These are phyloP conservation scores for Lagenaria siceraria DNA, from an alignment of 306 rosid species.

Conservation along the genomic window DNA sequence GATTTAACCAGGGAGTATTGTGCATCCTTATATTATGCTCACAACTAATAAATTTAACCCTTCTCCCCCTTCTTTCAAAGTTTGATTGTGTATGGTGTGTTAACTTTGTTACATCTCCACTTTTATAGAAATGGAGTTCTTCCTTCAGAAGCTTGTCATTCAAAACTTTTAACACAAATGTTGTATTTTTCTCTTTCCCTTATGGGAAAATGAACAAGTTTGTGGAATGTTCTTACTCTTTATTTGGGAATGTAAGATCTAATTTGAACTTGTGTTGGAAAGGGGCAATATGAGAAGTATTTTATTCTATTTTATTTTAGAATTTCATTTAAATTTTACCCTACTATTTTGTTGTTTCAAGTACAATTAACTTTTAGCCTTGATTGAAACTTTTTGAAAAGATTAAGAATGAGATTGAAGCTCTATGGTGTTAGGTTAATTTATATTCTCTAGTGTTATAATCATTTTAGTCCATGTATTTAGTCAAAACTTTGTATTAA, in stretches of 20 bases:
- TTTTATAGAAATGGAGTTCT: not conserved
- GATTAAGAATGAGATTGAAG: not conserved
- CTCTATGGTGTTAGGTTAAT: not conserved
- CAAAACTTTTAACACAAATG: not conserved
- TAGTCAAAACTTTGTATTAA: not conserved
- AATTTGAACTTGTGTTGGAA: not conserved
- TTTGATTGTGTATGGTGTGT: not conserved
- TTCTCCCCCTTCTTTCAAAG: not conserved
- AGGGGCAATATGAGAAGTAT: not conserved
- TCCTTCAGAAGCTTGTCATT: not conserved
- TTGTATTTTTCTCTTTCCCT: not conserved
- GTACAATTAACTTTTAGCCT: not conserved
- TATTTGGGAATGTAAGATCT: not conserved
- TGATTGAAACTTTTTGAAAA: not conserved
- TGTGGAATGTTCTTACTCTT: not conserved
- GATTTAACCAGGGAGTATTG: not conserved
- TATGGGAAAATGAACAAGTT: not conserved
- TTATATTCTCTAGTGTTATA: not conserved
- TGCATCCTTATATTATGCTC: not conserved
- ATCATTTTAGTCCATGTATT: not conserved
- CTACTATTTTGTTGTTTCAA: not conserved
- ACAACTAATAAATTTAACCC: constrained; percentile 8
- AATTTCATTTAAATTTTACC: not conserved
- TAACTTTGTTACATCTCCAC: not conserved
- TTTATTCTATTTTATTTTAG: not conserved